Evolutionary conservation across 1,284 basidiomycete species (phyloP).

Genomic region (Cerrena zonata): DNA sequence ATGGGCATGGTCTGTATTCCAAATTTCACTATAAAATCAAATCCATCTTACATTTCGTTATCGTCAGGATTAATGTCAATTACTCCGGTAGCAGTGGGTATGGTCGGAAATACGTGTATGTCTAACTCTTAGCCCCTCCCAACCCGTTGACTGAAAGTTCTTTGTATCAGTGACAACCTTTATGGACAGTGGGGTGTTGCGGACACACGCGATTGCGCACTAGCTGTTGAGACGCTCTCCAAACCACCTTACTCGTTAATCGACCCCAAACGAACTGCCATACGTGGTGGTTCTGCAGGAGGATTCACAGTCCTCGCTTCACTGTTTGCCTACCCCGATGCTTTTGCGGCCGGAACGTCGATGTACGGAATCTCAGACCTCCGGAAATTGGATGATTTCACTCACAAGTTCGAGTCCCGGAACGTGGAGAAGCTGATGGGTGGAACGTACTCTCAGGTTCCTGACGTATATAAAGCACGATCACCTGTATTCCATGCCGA

Average conservation of each 20-base stretch:
- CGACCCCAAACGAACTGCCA: constrained; percentile 51
- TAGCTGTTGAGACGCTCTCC: constrained; percentile 45
- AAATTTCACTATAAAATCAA: background rate
- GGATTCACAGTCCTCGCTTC: constrained; percentile 46
- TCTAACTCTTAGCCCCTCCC: background rate
- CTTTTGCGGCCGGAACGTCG: constrained; percentile 38
- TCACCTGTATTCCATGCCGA: constrained; percentile 43
- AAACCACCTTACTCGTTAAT: constrained; percentile 38
- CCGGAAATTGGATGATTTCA: constrained; percentile 35
- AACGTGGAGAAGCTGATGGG: constrained; percentile 44
- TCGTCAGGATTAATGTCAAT: constrained; percentile 57
- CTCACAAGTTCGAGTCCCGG: constrained; percentile 50
- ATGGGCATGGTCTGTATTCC: constrained; percentile 46
- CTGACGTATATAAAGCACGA: constrained; percentile 40
- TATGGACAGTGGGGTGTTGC: constrained; percentile 61
- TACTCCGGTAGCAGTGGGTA: constrained; percentile 67
- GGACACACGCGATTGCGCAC: constrained; percentile 58
- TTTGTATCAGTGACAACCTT: constrained; percentile 43
- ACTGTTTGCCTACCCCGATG: constrained; percentile 25
- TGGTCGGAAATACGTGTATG: constrained; percentile 51
- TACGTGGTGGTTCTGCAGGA: constrained; percentile 49
- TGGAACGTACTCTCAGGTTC: constrained; percentile 37
- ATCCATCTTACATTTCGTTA: background rate
- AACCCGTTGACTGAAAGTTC: background rate
- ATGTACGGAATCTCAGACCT: constrained; percentile 45